phyloP scores from a whole-genome alignment of 768 basidiomycete genomes.

The Tricholomella constricta region DNA sequence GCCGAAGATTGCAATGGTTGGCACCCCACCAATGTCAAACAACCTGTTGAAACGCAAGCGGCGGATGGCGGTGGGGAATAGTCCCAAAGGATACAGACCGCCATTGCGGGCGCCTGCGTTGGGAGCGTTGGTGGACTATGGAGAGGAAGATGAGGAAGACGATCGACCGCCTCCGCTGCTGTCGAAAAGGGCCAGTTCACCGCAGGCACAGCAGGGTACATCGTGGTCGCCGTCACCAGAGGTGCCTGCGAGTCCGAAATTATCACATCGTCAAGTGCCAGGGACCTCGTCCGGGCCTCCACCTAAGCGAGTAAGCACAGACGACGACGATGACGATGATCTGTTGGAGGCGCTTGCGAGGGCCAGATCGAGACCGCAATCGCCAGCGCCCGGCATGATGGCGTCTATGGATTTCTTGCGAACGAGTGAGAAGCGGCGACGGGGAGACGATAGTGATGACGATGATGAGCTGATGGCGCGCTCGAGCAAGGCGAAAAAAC shows the following conservation, averaged over 20 bases:
- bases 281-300: conserved; percentile 39
- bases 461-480: conserved; percentile 66
- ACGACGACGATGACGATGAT: conserved; percentile 59
- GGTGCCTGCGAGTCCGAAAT: conserved; percentile 38
- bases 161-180: conserved; percentile 6
- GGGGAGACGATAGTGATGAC: conserved; percentile 75
- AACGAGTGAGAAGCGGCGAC: conserved; percentile 68
- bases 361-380: conserved; percentile 38
- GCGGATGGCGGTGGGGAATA: conserved; percentile 41
- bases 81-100: conserved; percentile 50
- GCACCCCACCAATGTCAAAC: conserved; percentile 37
- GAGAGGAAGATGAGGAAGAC: conserved; percentile 62
- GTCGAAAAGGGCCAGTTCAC: conserved; percentile 6
- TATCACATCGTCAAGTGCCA: conserved; percentile 38
- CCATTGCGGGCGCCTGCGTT: conserved; percentile 56
- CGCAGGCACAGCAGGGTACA: conserved; percentile 18
- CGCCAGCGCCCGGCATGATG: conserved; percentile 36
- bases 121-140: conserved; percentile 73
- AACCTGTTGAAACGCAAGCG: conserved; percentile 61
- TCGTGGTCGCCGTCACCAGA: conserved; percentile 35
- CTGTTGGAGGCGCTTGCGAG: conserved; percentile 57
- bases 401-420: conserved; percentile 46
- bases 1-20: conserved; percentile 28
- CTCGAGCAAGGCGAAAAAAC: conserved; percentile 61
- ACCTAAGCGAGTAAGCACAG: conserved; percentile 40